Percentiles rank a stretch among this genome's conserved stretches.
phyloP scores from a whole-genome alignment of 257 asterid species.

The Penstemon davidsonii region DNA sequence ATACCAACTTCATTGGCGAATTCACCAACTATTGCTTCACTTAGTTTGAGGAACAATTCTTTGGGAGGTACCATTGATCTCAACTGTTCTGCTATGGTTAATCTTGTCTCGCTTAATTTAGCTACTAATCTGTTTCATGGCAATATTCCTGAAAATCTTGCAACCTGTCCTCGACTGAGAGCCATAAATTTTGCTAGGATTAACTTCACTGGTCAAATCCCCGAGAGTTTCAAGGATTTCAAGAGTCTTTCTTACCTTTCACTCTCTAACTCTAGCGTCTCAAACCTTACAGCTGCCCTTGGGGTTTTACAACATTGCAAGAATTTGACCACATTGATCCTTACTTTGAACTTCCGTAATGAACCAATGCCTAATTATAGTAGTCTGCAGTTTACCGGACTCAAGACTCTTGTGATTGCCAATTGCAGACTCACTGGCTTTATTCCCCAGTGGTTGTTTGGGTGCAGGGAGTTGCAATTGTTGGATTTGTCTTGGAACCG shows the following conservation, averaged over 20 bases:
- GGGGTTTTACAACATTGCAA: conserved; percentile 59
- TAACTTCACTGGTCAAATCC: conserved; percentile 60
- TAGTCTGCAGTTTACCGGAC: conserved; percentile 47
- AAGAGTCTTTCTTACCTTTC: conserved; percentile 58
- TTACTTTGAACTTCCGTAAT: conserved; percentile 53
- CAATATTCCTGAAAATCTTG: conserved; percentile 56
- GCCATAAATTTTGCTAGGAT: conserved; percentile 59
- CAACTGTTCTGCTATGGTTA: conserved; percentile 72
- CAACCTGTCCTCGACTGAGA: conserved; percentile 49
- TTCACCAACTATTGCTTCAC: conserved; percentile 44
- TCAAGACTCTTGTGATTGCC: conserved; percentile 66
- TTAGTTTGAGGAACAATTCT: conserved; percentile 73
- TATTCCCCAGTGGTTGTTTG: conserved; percentile 70
- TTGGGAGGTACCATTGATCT: conserved; percentile 51
- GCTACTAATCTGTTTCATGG: conserved; percentile 65
- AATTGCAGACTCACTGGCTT: conserved; percentile 67
- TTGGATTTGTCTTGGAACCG: conserved; percentile 81
- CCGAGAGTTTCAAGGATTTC: conserved; percentile 67
- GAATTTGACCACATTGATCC: conserved; percentile 64
- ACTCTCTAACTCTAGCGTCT: conserved; percentile 60
- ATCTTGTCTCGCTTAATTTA: conserved; percentile 68
- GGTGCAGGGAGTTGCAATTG: conserved; percentile 46
- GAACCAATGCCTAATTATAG: conserved; percentile 56
- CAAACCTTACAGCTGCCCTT: conserved; percentile 55
- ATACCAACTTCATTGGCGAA: conserved; percentile 66